Base-by-base conservation (phyloP, 2,329 filamentous ascomycete genomes). In the Bimuria novae-zelandiae region DNA sequence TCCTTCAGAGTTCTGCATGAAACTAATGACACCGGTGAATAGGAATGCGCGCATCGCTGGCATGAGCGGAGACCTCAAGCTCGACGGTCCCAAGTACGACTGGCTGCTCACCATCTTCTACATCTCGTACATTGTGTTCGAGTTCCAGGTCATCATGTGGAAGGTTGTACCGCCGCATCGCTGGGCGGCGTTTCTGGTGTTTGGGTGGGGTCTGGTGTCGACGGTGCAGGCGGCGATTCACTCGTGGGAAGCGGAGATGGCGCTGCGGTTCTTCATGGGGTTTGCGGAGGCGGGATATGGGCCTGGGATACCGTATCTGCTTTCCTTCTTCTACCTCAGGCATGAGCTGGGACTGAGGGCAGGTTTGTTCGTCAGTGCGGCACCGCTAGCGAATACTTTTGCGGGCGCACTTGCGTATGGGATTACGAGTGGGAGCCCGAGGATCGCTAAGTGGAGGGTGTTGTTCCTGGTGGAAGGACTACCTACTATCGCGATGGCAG, bases 381-480 rank as follows among this genome's bases (percentile, higher is more conserved):
- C 86, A 0, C 86, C 87, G 1, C 80, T 96, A 3, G 90, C 91
- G 1, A 94, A 90, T 36, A 87, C 86, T 1, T 92, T 95, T 68
- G 89, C 90, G 0, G 86, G 86, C 2, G 85, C 84, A 3, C 75
- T 88, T 8, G 71, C 71, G 8, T 74, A 71, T 54, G 71, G 67
- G 4, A 87, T 89, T 65, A 85, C 84, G 7, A 82, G 82, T 23
- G 83, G 85, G 11, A 77, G 81, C 61, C 76, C 78, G 2, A 51
- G 49, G 6, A 70, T 89, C 37, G 79, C 82, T 2, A 83, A 80
- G 51, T 91, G 88, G 89, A 80, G 84, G 30, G 74, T 82, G 2
- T 60, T 83, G 3, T 84, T 84, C 55, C 63, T 80, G 4, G 77
- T 79, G 1, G 72, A 75, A 50, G 78, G 78, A 0, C 61, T 76